Percentiles rank a stretch among this genome's conserved stretches.
Evolutionary conservation across 1,284 basidiomycete species (phyloP).

Genomic region (Salmacisia buchloeana): DNA sequence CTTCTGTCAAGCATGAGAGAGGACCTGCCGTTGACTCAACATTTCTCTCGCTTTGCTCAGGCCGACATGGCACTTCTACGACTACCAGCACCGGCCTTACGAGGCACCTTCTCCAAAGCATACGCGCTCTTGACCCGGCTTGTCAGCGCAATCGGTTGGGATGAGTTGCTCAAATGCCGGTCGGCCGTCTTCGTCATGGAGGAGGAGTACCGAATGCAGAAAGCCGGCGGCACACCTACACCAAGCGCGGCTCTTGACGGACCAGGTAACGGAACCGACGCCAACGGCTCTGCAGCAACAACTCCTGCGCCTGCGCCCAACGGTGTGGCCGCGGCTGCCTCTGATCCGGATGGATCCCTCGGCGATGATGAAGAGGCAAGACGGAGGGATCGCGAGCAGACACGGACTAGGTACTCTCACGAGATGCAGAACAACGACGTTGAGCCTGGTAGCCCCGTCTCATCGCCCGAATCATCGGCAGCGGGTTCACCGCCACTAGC

Average conservation of each 20-base stretch:
- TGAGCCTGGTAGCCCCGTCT: not conserved
- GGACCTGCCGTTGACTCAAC: constrained; percentile 11
- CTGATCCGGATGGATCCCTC: too few species aligned
- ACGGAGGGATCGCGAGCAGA: not conserved
- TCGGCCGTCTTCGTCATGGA: constrained; percentile 98
- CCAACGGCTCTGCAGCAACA: not conserved
- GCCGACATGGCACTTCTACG: constrained; percentile 88
- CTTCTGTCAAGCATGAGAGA: not conserved
- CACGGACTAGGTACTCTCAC: not conserved
- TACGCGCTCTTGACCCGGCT: constrained; percentile 83
- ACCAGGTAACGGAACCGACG: not conserved
- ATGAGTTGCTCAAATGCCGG: constrained; percentile 89
- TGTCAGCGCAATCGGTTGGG: constrained; percentile 93
- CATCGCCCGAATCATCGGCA: constrained; percentile 1
- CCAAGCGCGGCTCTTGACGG: constrained; percentile 12
- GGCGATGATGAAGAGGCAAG: not conserved
- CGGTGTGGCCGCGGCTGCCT: not conserved
- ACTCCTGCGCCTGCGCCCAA: too few species aligned
- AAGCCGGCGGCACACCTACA: constrained; percentile 32
- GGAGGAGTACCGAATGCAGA: constrained; percentile 79
- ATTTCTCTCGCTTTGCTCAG: constrained; percentile 51
- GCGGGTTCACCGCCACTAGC: constrained; percentile 2
- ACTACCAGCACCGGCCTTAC: constrained; percentile 83
- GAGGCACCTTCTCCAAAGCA: constrained; percentile 92
- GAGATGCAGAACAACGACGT: constrained; percentile 9